Base-by-base conservation (phyloP, 305 asterid genomes). In the Solanum hybrid region DNA sequence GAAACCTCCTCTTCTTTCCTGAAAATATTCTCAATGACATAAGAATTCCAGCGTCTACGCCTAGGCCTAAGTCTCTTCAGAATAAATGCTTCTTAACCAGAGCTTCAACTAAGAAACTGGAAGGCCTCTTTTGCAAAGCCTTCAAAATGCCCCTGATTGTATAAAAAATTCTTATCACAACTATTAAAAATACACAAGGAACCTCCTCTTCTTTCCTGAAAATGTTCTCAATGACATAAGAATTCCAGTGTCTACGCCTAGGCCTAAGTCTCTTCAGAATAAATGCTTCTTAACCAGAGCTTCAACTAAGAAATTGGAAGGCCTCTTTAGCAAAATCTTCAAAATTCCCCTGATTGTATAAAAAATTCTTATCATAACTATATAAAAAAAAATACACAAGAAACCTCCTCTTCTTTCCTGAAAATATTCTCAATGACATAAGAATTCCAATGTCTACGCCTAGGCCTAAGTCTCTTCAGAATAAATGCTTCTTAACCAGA, bases 1-100 rank as follows among this genome's bases (percentile, higher is more conserved):
- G 66, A 17, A 85, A 85, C 76, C 88, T 56, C 87, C 88, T 56
- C 87, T 85, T 85, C 73, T 82, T 82, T 82, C 87, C 34, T 84
- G 42, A 46, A 82, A 46, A 5, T 29, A 84, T 29, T 51, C 24
- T 84, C 27, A 11, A 46, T 46, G 69, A 84, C 40, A 46, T 31
- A 46, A 84, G 37, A 29, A 29, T 46, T 29, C 37, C 29, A 46
- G 29, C 0, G 17, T 31, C 37, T 16, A 27, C 6, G 7, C 87
- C 72, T 29, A 84, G 27, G 11, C 40, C 71, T 29, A 46, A 29
- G 29, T 46, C 17, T 46, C 40, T 27, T 46, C 16, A 46, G 73
- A 46, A 29, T 17, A 31, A 29, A 51, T 82, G 38, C 16, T 46
- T 51, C 64, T 51, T 51, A 51, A 82, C 36, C 26, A 82, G 38